phyloP scores from a whole-genome alignment of 108 stramenopile species.

The Fragilariopsis cylindrus region DNA sequence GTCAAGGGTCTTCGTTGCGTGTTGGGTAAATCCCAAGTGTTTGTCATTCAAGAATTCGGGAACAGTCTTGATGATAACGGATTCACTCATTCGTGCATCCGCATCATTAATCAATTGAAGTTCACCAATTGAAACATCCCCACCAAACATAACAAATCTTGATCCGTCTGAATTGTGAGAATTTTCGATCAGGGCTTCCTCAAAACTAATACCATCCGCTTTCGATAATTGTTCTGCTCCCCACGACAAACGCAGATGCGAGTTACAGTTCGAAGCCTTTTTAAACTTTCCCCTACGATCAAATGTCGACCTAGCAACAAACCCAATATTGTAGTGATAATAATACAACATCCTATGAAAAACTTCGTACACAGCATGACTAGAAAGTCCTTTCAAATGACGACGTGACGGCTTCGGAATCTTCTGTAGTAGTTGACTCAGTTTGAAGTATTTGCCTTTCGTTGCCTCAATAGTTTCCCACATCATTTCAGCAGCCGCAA shows the following conservation, averaged over 20 bases:
- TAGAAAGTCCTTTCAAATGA: slow-evolving; percentile 51
- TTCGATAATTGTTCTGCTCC: slow-evolving; percentile 42
- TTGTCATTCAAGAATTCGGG: slow-evolving; percentile 59
- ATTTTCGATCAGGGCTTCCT: slow-evolving; percentile 36
- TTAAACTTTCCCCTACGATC: slow-evolving; percentile 64
- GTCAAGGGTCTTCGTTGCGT: slow-evolving; percentile 57
- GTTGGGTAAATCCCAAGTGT: slow-evolving; percentile 55
- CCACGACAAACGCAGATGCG: slow-evolving; percentile 49
- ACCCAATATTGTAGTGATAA: slow-evolving; percentile 57
- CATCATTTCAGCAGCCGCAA: slow-evolving; percentile 59
- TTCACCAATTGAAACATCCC: slow-evolving; percentile 41
- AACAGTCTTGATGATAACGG: slow-evolving; percentile 54
- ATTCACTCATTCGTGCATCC: slow-evolving; percentile 52
- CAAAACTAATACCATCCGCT: slow-evolving; percentile 26
- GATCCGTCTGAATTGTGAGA: slow-evolving; percentile 49
- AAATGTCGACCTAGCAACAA: slow-evolving; percentile 48
- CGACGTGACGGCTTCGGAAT: slow-evolving; percentile 49
- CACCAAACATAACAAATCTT: slow-evolving; percentile 53
- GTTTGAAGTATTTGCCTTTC: slow-evolving; percentile 39
- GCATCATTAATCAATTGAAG: slow-evolving; percentile 54
- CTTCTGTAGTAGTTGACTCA: slow-evolving; percentile 40
- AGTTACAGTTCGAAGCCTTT: slow-evolving; percentile 61
- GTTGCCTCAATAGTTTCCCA: slow-evolving; percentile 53
- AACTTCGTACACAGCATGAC: slow-evolving; percentile 53
- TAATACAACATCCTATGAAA: slow-evolving; percentile 60